These are phyloP conservation scores for Metschnikowia similis DNA, from an alignment of 805 yeast species.

Conservation along the genomic window DNA sequence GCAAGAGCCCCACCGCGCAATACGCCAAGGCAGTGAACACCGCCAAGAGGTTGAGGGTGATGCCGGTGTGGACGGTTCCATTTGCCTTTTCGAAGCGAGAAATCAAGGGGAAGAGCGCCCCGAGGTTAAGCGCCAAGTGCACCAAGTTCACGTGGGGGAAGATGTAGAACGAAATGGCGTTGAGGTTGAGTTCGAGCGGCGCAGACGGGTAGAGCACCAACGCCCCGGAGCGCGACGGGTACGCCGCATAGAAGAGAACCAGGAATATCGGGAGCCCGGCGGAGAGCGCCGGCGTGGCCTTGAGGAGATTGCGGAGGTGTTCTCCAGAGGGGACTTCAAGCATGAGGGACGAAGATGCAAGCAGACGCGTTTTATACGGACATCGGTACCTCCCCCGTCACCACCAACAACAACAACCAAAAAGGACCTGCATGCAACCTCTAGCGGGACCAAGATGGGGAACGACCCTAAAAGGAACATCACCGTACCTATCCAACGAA, in stretches of 20 bases:
- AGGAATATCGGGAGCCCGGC: slow-evolving; percentile 59
- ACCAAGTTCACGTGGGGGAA: slow-evolving; percentile 58
- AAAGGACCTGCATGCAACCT: background rate
- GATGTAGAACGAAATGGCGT: slow-evolving; percentile 65
- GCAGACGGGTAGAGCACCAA: slow-evolving; percentile 42
- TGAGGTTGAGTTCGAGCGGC: slow-evolving; percentile 42
- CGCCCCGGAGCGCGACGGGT: slow-evolving; percentile 12
- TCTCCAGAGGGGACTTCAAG: background rate
- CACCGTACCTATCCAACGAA: too few species aligned
- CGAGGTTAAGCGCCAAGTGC: slow-evolving; percentile 58
- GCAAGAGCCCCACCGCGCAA: slow-evolving; percentile 45
- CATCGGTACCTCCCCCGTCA: background rate
- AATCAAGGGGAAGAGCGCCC: slow-evolving; percentile 56
- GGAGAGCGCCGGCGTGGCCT: slow-evolving; percentile 51
- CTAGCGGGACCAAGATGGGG: too few species aligned
- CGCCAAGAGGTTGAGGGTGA: slow-evolving; percentile 69
- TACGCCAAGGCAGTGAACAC: slow-evolving; percentile 64
- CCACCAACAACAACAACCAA: background rate
- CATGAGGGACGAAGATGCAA: background rate
- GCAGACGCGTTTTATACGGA: background rate
- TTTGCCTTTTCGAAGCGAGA: slow-evolving; percentile 63
- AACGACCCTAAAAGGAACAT: too few species aligned
- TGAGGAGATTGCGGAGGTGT: slow-evolving; percentile 4
- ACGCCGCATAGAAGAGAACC: slow-evolving; percentile 38
- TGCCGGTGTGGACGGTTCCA: slow-evolving; percentile 85